Evolutionary conservation across 2,329 filamentous ascomycete species (phyloP), one percentile per base, ranked within the genome.

Genomic region (Sclerotinia spermophila): DNA sequence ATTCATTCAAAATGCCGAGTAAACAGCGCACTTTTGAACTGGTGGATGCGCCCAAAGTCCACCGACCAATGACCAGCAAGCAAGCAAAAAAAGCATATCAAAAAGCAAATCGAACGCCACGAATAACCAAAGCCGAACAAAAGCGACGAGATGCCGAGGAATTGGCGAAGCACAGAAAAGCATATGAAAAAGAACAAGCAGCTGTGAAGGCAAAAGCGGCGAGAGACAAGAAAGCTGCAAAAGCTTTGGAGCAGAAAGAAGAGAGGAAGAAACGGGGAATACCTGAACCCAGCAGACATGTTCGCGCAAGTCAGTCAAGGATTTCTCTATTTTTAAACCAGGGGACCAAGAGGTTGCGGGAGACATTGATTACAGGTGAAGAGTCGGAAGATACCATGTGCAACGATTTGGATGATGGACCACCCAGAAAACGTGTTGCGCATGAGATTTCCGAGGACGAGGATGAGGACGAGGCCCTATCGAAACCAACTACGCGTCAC

Each of bases 241-340:
- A 85, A 75, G 86, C 86, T 64, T 77, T 82, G 38, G 82, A 82
- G 11, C 83, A 84, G 71, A 81, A 79, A 59, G 83, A 85, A n/a
- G 83, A 81, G 67, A 86, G 83, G 79, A 85, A 80, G 75, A 84
- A 81, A 72, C 83, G 81, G 68, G 85, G 87, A 0, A 70, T 87
- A 71, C 87, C 87, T 21, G 79, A 88, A 6, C 81, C 86, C n/a
- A 82, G 81, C 19, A 75, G 69, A 72, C 74, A 72, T 65, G 84
- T 87, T 6, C 82, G 83, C 48, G 84, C 87, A 0, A 89, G 87
- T 45, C 87, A 89, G 76, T 84, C 84, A 56, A 86, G 84, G 0
- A 87, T 90, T 72, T 81, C 86, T 27, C 77, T 82, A 48, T 89
- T 89, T 71, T 79, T 86, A 11, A 79, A 81, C 48, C 66, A 58